These are phyloP conservation scores for Ogataea trehalophila DNA, from an alignment of 805 yeast species.

Conservation along the genomic window DNA sequence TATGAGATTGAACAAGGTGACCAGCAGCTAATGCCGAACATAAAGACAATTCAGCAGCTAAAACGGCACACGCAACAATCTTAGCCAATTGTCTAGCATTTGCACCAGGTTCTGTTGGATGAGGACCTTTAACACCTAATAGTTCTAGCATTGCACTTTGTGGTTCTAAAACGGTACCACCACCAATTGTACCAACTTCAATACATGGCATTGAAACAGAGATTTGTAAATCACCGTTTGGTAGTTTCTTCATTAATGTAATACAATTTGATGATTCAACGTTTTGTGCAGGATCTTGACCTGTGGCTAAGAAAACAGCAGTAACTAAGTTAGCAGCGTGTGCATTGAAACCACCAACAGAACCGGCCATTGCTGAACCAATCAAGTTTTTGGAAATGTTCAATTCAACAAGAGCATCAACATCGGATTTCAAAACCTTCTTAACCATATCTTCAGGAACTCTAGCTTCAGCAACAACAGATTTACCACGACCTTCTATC, in stretches of 20 bases:
- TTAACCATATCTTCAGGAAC: slow-evolving; percentile 78
- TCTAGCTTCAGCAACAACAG: slow-evolving; percentile 93
- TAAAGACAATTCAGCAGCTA: slow-evolving; percentile 93
- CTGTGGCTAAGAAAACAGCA: slow-evolving; percentile 90
- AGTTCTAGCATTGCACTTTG: slow-evolving; percentile 95
- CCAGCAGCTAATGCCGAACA: slow-evolving; percentile 98
- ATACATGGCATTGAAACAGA: slow-evolving; percentile 99
- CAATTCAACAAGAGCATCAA: slow-evolving; percentile 84
- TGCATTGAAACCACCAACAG: slow-evolving; percentile 96
- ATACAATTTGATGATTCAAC: slow-evolving; percentile 98
- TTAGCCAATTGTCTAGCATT: slow-evolving; percentile 92
- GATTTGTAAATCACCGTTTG: slow-evolving; percentile 74
- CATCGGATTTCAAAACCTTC: slow-evolving; percentile 85
- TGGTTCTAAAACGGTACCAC: slow-evolving; percentile 96
- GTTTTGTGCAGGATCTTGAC: slow-evolving; percentile 99
- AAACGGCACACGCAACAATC: slow-evolving; percentile 88
- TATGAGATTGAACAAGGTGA: slow-evolving; percentile 94
- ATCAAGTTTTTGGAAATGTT: slow-evolving; percentile 85
- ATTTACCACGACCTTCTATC: slow-evolving; percentile 99
- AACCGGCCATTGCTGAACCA: slow-evolving; percentile 98
- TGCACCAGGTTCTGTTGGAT: slow-evolving; percentile 87
- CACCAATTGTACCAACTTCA: slow-evolving; percentile 99
- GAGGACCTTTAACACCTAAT: slow-evolving; percentile 94
- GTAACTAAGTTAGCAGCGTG: slow-evolving; percentile 97
- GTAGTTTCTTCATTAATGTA: slow-evolving; percentile 79